Evolutionary conservation across 257 asterid species (phyloP), one percentile per base, ranked within the genome.

Genomic region (Salvia hispanica): DNA sequence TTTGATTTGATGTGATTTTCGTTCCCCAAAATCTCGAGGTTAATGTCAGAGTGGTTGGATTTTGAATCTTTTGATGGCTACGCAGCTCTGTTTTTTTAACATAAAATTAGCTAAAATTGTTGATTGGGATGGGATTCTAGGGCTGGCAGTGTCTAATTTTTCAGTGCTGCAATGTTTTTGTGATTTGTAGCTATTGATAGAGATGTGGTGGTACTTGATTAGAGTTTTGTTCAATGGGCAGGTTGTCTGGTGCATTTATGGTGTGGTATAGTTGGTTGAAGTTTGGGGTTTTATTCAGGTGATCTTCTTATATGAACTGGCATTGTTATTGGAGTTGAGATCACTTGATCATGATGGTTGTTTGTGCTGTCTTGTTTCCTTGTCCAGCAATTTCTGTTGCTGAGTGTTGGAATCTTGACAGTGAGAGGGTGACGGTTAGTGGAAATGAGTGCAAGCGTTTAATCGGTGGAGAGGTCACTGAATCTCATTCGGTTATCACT

Each of bases 401-500:
- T 58, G 66, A 64, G 53, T 50, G 45, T 76, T 21, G 55, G 53
- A 68, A 58, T 39, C 62, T 71, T 74, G 71, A 53, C 73, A 76
- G 76, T 61, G 63, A 45, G 72, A 34, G 67, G 37, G 55, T 72
- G 79, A 64, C 39, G 21, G 73, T 51, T 58, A 31, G 53, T 68
- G 83, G 85, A 79, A 76, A 84, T 85, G 91, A 83, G 73, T 67
- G 76, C 73, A 72, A 78, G 79, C 31, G 3, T 25, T 25, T 25
- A 25, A 25, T 25, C 44, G 66, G 74, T 67, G 56, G 74, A 77
- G 75, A 71, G 69, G 67, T 72, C 72, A 57, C 50, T 33, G 33
- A 40, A 62, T 77, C 74, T 64, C 62, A 7, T 70, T 70, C 45
- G 40, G 6, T 34, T 64, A 62, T 64, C 71, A 51, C 68, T 57